Base-by-base conservation (phyloP, 768 basidiomycete genomes). In the Phanerodontia chrysosporium region DNA sequence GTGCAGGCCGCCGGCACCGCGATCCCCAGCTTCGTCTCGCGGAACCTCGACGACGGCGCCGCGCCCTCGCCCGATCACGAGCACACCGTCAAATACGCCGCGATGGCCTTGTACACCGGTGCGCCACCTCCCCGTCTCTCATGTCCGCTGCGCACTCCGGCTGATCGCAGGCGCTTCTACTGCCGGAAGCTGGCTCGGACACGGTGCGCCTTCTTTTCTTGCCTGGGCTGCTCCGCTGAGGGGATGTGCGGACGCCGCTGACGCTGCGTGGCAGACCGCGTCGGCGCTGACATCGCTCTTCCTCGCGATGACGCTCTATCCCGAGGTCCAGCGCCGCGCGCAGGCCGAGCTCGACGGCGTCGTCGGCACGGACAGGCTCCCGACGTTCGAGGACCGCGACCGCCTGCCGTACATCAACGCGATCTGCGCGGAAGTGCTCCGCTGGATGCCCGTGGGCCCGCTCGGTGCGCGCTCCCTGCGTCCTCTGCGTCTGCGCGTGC, bases 271-370 rank as follows among this genome's bases (percentile, higher is more conserved):
- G 24, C 60, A 69, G 69, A 68, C 65, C 4, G 63, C 60, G 1
- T 62, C 67, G 2, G 42, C 64, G 8, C 49, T 67, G 0, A 54
- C 57, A n/a, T 58, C 62, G 4, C 67, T 72, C 58, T 60, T 66
- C 35, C 60, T 69, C 14, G 65, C 66, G 0, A 67, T 69, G 65
- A 61, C 64, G 2, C 54, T 64, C 10, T 58, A 65, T 55, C 73
- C 72, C 18, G 65, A 68, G 10, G 65, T 66, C 0, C 57, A 49
- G 58, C 58, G 55, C 29, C 48, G 25, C 22, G 62, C 62, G 9
- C 49, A 46, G 27, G 35, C 39, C 12, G 30, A 53, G 46, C 49
- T 60, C 6, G 53, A 55, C 30, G 21, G 25, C 3, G 45, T 54
- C 12, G 29, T 57, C 18, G 63, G 57, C 13, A 48, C 27, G 25